phyloP scores from a whole-genome alignment of 768 basidiomycete species.

The Tephrocybe sp. region DNA sequence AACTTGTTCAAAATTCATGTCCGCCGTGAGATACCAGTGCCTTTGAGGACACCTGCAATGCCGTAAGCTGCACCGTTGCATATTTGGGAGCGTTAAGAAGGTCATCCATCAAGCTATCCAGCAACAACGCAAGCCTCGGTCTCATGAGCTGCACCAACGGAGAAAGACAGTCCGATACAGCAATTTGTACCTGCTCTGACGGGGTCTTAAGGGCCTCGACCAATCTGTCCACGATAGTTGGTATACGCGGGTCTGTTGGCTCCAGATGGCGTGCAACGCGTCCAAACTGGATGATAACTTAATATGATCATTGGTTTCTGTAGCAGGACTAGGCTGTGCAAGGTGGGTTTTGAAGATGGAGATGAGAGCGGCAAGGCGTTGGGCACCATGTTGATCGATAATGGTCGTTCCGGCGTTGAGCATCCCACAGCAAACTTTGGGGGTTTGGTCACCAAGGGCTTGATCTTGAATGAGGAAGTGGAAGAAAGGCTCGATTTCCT shows the following conservation, averaged over 20 bases:
- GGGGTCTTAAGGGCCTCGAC: constrained; percentile 91
- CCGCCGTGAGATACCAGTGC: no score
- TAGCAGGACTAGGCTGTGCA: constrained; percentile 47
- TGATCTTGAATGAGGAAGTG: constrained; percentile 81
- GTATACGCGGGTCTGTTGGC: constrained; percentile 71
- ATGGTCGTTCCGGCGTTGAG: constrained; percentile 78
- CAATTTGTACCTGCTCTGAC: constrained; percentile 93
- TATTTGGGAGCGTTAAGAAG: no score
- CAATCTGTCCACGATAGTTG: constrained; percentile 77
- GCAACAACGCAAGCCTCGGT: no score
- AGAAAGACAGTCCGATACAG: constrained; percentile 92
- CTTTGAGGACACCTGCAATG: no score
- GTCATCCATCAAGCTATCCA: no score
- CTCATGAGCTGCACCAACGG: no score
- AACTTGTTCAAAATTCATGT: no score
- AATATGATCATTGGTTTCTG: constrained; percentile 80
- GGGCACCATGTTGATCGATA: constrained; percentile 80
- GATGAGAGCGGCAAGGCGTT: constrained; percentile 70
- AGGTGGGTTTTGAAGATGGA: constrained; percentile 80
- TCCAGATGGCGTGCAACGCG: constrained; percentile 88
- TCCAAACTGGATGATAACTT: constrained; percentile 91
- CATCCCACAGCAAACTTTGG: constrained; percentile 84
- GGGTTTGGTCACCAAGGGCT: constrained; percentile 81
- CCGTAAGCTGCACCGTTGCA: no score
- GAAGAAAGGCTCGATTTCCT: constrained; percentile 72